Evolutionary conservation across 1,139 yeast species (phyloP).

Genomic region (Arxiozyma telluris): DNA sequence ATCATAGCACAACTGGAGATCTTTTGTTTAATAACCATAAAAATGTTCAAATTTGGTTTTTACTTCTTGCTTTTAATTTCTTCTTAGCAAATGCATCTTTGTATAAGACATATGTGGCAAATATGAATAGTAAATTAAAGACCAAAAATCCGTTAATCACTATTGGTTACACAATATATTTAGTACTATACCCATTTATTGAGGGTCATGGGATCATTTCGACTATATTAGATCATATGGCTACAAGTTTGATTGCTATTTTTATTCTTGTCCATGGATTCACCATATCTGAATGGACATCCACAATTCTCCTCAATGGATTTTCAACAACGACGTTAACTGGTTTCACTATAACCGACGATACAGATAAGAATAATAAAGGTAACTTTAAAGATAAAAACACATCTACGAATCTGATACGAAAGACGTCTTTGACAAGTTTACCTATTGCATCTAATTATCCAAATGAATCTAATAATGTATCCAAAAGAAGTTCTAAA

Average conservation of each 20-base stretch:
- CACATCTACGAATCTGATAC: conserved; percentile 1
- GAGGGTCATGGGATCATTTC: conserved; percentile 12
- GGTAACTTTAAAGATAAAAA: conserved; percentile 1
- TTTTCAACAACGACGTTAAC: conserved; percentile 26
- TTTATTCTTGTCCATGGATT: conserved; percentile 27
- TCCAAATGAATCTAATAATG: conserved; percentile 37
- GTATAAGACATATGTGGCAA: conserved; percentile 32
- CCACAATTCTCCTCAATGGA: conserved; percentile 28
- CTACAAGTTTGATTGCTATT: conserved; percentile 23
- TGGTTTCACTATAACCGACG: conserved; percentile 15
- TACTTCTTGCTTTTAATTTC: conserved; percentile 27
- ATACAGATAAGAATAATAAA: conserved; percentile 2
- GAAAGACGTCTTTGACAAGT: conserved; percentile 3
- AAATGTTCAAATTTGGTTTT: conserved; percentile 27
- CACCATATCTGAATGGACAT: conserved; percentile 30
- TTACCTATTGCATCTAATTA: conserved; percentile 1
- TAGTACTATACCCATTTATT: conserved; percentile 22
- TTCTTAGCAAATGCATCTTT: conserved; percentile 30
- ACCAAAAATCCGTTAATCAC: conserved; percentile 30
- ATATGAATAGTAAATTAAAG: conserved; percentile 24
- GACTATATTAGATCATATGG: conserved; percentile 24
- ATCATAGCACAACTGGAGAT: conserved; percentile 33
- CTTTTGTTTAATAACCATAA: conserved; percentile 29
- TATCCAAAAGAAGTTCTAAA: conserved; percentile 25
- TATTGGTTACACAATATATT: conserved; percentile 23